Conservation (phyloP, 257 asterid species). For the Apocynum venetum region DNA sequence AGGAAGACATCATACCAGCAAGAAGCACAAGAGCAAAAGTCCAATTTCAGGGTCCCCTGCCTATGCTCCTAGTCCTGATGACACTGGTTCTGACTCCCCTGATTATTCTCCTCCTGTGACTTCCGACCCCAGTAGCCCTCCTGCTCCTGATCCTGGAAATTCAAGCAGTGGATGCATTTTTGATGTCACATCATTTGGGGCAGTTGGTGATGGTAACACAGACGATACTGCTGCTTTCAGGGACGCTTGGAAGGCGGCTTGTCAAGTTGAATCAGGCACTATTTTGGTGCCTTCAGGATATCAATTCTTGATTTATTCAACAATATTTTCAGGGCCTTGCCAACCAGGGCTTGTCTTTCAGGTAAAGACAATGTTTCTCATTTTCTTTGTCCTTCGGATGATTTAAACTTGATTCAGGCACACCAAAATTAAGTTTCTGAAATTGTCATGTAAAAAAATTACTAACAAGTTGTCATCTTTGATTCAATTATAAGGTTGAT, state of each 20-base stretch:
- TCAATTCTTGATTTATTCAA: constrained; percentile 65
- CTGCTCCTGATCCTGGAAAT: constrained; percentile 23
- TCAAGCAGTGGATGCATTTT: constrained; percentile 42
- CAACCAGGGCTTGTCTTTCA: constrained; percentile 75
- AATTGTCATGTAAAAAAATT: background rate
- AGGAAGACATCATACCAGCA: constrained; percentile 40
- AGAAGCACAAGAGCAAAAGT: constrained; percentile 32
- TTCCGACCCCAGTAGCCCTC: constrained; percentile 39
- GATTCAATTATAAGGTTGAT: constrained; percentile 47
- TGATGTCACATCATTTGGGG: constrained; percentile 66
- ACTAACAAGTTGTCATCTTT: background rate
- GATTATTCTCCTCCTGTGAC: constrained; percentile 20
- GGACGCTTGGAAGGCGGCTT: constrained; percentile 87
- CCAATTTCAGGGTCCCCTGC: constrained; percentile 22
- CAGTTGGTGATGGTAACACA: constrained; percentile 64
- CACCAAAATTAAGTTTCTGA: background rate
- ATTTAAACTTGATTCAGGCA: background rate
- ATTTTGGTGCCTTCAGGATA: constrained; percentile 51
- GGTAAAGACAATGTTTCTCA: constrained; percentile 27
- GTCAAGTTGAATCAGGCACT: constrained; percentile 58
- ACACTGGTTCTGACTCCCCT: constrained; percentile 19
- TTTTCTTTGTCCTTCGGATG: background rate
- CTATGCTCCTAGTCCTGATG: constrained; percentile 24
- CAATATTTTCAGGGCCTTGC: constrained; percentile 91
- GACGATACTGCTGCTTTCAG: constrained; percentile 89